Percentiles rank a stretch among this genome's conserved stretches.
phyloP scores from a whole-genome alignment of 441 rosid species.

The Melastoma candidum region DNA sequence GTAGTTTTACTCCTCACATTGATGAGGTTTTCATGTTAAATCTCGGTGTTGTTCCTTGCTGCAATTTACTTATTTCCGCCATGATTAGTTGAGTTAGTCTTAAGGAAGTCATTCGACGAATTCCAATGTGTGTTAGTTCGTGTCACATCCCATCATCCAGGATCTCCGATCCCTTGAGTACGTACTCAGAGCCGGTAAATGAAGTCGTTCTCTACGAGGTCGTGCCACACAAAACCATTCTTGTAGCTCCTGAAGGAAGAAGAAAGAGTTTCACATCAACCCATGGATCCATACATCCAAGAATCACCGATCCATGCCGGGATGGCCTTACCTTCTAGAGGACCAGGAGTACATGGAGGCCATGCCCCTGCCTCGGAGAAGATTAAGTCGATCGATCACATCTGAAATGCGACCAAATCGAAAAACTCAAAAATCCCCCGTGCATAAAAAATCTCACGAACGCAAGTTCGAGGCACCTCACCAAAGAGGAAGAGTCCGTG shows the following conservation, averaged over 20 bases:
- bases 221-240: constrained; percentile 94
- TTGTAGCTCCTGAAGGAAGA: constrained; percentile 73
- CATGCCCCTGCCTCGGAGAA: constrained; percentile 81
- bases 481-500: constrained; percentile 36
- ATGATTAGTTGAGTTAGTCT: no score
- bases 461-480: constrained; percentile 3
- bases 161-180: constrained; percentile 88
- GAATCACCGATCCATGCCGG: neutral
- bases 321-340: constrained; percentile 51
- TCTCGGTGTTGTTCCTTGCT: no score
- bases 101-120: no score
- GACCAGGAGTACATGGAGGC: constrained; percentile 88
- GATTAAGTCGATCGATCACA: constrained; percentile 59
- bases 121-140: no score
- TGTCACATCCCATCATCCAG: constrained; percentile 14
- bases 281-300: neutral
- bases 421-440: no score
- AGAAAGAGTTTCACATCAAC: neutral
- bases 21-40: no score
- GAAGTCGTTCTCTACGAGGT: constrained; percentile 60
- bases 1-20: no score
- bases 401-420: constrained; percentile 34
- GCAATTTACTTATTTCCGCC: no score
- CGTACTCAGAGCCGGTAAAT: constrained; percentile 73
- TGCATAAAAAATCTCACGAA: no score